phyloP scores from a whole-genome alignment of 2,329 filamentous ascomycete genomes.

The Cercospora citrullina region DNA sequence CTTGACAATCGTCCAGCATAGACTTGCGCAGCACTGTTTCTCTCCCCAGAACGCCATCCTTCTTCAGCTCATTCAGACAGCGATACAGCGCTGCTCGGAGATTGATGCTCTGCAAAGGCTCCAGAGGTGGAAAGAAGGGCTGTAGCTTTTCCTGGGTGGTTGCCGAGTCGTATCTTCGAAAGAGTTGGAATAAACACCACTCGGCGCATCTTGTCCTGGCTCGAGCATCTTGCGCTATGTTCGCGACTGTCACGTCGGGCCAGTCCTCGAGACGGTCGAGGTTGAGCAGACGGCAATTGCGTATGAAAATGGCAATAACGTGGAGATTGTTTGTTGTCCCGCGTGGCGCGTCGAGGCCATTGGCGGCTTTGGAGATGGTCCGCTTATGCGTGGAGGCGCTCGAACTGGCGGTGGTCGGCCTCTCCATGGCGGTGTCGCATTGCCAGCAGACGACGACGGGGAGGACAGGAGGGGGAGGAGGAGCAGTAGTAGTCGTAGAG shows the following conservation, averaged over 20 bases:
- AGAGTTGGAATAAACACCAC: conserved; percentile 88
- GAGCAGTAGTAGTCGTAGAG: not conserved
- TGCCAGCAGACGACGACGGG: not conserved
- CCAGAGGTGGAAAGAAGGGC: conserved; percentile 85
- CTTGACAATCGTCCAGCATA: conserved; percentile 95
- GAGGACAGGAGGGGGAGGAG: not conserved
- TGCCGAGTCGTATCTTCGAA: conserved; percentile 76
- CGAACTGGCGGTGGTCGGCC: conserved; percentile 11
- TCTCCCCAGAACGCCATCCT: conserved; percentile 76
- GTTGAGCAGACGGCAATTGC: conserved; percentile 79
- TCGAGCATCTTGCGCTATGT: conserved; percentile 71
- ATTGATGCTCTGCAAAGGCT: conserved; percentile 87
- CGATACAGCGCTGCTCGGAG: conserved; percentile 81
- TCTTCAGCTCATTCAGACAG: conserved; percentile 81
- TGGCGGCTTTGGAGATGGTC: conserved; percentile 20
- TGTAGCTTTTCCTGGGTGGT: conserved; percentile 78
- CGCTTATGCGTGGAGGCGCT: conserved; percentile 21
- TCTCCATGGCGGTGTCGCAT: conserved; percentile 19
- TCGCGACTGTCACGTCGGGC: conserved; percentile 70
- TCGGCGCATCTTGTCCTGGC: conserved; percentile 79
- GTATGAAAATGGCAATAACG: conserved; percentile 68
- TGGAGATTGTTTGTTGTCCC: conserved; percentile 8
- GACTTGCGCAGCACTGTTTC: conserved; percentile 84
- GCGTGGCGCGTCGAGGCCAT: conserved; percentile 4
- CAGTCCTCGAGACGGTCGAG: conserved; percentile 76